Percentiles rank a stretch among this genome's conserved stretches.
Evolutionary conservation across 176 grass and related monocot species (phyloP).

Genomic region (Puccinellia tenuiflora): DNA sequence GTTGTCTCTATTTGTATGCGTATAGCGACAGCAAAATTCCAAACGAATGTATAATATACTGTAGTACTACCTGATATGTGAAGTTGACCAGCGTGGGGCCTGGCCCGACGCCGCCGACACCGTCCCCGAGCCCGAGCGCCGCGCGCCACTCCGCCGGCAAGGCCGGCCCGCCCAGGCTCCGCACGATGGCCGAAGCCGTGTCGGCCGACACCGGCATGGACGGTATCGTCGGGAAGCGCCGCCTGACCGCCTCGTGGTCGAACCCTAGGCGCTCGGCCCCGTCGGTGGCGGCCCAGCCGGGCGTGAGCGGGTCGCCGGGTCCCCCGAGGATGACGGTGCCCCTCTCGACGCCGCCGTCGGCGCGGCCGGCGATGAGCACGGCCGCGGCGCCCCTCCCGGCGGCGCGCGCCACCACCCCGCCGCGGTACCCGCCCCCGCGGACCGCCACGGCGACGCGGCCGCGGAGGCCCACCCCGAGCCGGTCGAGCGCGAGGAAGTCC

Average conservation of each 20-base stretch:
- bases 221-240: constrained; percentile 66
- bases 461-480: constrained; percentile 43
- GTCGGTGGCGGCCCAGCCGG: constrained; percentile 63
- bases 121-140: not conserved
- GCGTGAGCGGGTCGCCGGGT: constrained; percentile 72
- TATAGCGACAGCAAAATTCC: constrained; percentile 3
- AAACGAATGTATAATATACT: not conserved
- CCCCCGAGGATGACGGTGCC: constrained; percentile 67
- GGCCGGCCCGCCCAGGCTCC: constrained; percentile 47
- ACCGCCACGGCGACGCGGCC: constrained; percentile 48
- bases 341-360: constrained; percentile 78
- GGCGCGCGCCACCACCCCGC: constrained; percentile 59
- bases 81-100: constrained; percentile 76
- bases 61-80: constrained; percentile 58
- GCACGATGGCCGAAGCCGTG: constrained; percentile 49
- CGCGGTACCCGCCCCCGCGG: constrained; percentile 60
- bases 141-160: constrained; percentile 47
- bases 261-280: constrained; percentile 44
- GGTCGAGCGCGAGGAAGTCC: constrained; percentile 52
- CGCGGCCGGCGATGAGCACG: constrained; percentile 49
- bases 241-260: constrained; percentile 38
- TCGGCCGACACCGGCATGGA: constrained; percentile 74
- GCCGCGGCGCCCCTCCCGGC: constrained; percentile 61
- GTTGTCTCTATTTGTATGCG: not conserved
- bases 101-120: constrained; percentile 45